Base-by-base conservation (phyloP, 768 basidiomycete genomes). In the Collybia sp. region DNA sequence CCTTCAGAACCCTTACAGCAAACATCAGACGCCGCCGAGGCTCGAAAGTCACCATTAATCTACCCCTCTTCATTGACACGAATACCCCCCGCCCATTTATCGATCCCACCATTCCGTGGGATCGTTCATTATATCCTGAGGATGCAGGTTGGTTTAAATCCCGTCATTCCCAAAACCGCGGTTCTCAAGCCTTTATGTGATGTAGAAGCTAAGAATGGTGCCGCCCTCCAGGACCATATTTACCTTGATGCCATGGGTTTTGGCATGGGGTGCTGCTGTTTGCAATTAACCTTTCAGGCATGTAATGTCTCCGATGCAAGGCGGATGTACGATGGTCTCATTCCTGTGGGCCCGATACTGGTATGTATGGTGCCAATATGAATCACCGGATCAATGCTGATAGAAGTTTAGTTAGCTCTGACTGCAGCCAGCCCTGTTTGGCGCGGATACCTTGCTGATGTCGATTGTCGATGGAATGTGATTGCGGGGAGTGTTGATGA, bases 241-340 rank as follows among this genome's bases (percentile, higher is more conserved):
- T 98, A 98, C 62, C 79, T 98, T 73, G 96, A 99, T 63, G 94
- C 96, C 8, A 98, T 98, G 96, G 95, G 94, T 20, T 99, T 99
- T 63, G 96, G 96, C 40, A 99, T 98, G 96, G 96, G 96, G 5
- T 98, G 95, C 55, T 95, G 92, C 58, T 98, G 96, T 65, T 73
- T 99, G 43, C 96, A 99, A 58, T 76, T 98, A 50, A 99, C 96
- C 12, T 97, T 98, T 70, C 96, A 99, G 65, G 87, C 93, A 2
- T 96, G 92, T 66, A 93, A 92, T 68, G 83, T 99, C 19, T 76
- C 79, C 30, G 93, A 99, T 62, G 93, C 96, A 10, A 76, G 92
- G 59, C 75, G 89, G 45, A 82, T 97, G 67, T 99, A 99, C 61
- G 96, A 99, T 62, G 90, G 89, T n/a, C 73, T 99, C 42, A 84